Percentiles rank a stretch among this genome's conserved stretches.
phyloP scores from a whole-genome alignment of 2,329 filamentous ascomycete species.

The Aspergillus luchuensis region DNA sequence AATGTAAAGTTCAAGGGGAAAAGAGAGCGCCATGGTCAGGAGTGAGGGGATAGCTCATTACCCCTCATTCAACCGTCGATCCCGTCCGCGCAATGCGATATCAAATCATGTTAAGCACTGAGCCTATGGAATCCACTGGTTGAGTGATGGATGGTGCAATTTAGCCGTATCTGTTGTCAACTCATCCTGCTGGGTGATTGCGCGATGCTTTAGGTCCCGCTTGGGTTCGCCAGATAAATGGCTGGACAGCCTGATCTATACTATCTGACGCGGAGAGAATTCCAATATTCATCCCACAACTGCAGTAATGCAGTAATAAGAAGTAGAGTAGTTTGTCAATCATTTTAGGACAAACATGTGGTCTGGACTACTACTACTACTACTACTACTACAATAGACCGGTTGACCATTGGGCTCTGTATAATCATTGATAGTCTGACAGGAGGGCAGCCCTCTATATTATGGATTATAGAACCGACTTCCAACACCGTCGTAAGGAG shows the following conservation, averaged over 20 bases:
- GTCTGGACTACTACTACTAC: too few relatives aligned
- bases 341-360: too few relatives aligned
- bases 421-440: too few relatives aligned
- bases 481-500: too few relatives aligned
- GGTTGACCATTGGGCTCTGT: too few relatives aligned
- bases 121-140: background rate
- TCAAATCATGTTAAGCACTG: background rate
- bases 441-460: too few relatives aligned
- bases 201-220: background rate
- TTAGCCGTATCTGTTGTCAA: background rate
- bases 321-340: too few relatives aligned
- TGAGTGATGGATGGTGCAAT: background rate
- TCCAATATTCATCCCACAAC: too few relatives aligned
- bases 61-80: slow-evolving; percentile 1
- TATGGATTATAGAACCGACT: too few relatives aligned
- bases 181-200: background rate
- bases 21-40: background rate
- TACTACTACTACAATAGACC: too few relatives aligned
- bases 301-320: too few relatives aligned
- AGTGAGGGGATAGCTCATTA: slow-evolving; percentile 2
- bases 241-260: background rate
- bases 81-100: background rate
- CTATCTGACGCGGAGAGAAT: background rate
- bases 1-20: background rate
- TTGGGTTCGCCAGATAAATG: background rate